A percentile compares a stretch with the other conserved stretches of the same genome.
phyloP scores from a whole-genome alignment of 441 rosid species.

The Populus tomentosa region DNA sequence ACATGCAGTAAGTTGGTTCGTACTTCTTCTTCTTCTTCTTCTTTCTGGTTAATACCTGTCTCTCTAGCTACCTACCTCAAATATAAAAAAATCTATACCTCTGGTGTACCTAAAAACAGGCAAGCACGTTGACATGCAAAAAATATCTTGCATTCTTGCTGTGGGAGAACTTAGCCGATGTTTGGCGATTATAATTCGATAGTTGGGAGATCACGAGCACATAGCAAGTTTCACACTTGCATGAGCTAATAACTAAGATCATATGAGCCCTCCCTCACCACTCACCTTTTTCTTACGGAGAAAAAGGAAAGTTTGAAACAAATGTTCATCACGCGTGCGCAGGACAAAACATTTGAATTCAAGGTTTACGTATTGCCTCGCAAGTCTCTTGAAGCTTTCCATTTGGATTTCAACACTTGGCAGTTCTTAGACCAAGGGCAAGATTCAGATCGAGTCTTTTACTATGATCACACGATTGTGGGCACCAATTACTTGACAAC shows the following conservation, averaged over 20 bases:
- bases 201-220: neutral
- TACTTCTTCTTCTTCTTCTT: too few relatives aligned
- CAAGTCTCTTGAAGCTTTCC: neutral
- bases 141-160: neutral
- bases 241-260: neutral
- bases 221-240: neutral
- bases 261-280: neutral
- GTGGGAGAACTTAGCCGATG: neutral
- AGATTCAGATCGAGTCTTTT: too few relatives aligned
- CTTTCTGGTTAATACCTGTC: neutral
- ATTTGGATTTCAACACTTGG: neutral
- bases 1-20: neutral
- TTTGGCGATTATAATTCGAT: neutral
- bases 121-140: too few relatives aligned
- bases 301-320: neutral
- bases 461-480: too few relatives aligned
- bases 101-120: too few relatives aligned
- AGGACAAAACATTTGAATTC: neutral
- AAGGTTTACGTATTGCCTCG: neutral
- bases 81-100: too few relatives aligned
- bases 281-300: neutral
- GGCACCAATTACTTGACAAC: too few relatives aligned
- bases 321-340: neutral
- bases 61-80: neutral
- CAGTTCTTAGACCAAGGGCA: neutral